Conservation (phyloP, 805 yeast species). For the Teunomyces funiuensis region DNA sequence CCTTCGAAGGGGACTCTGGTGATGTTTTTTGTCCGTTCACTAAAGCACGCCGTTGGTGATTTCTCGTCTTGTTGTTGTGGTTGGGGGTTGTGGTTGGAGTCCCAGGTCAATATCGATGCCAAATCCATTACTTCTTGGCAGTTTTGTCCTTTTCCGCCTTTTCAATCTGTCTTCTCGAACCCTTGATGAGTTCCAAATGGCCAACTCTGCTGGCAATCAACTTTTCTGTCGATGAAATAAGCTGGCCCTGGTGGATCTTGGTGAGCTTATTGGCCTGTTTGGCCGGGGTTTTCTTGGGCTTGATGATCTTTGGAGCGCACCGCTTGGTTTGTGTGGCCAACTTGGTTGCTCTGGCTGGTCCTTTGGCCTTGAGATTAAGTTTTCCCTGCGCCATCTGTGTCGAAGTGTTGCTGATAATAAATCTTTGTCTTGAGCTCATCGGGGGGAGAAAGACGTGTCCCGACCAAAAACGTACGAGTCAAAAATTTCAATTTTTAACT, state of each 20-base stretch:
- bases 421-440: no score
- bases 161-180: slow-evolving; percentile 82
- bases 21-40: slow-evolving; percentile 1
- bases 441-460: slow-evolving; percentile 1
- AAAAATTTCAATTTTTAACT: slow-evolving; percentile 4
- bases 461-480: slow-evolving; percentile 6
- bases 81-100: background rate
- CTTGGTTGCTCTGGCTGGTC: slow-evolving; percentile 57
- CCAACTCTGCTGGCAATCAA: slow-evolving; percentile 88
- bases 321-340: slow-evolving; percentile 65
- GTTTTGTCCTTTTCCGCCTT: slow-evolving; percentile 48
- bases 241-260: slow-evolving; percentile 56
- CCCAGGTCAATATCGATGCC: background rate
- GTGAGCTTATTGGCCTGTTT: slow-evolving; percentile 50
- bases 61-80: background rate
- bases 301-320: slow-evolving; percentile 68
- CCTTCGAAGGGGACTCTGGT: background rate
- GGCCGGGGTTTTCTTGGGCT: slow-evolving; percentile 61
- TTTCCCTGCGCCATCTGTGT: slow-evolving; percentile 86
- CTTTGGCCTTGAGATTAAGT: slow-evolving; percentile 52
- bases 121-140: slow-evolving; percentile 14
- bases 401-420: no score
- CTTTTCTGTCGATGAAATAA: slow-evolving; percentile 71
- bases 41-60: background rate
- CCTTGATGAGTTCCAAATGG: slow-evolving; percentile 86